phyloP scores from a whole-genome alignment of 805 yeast species.

The Sporopachydermia lactativora region DNA sequence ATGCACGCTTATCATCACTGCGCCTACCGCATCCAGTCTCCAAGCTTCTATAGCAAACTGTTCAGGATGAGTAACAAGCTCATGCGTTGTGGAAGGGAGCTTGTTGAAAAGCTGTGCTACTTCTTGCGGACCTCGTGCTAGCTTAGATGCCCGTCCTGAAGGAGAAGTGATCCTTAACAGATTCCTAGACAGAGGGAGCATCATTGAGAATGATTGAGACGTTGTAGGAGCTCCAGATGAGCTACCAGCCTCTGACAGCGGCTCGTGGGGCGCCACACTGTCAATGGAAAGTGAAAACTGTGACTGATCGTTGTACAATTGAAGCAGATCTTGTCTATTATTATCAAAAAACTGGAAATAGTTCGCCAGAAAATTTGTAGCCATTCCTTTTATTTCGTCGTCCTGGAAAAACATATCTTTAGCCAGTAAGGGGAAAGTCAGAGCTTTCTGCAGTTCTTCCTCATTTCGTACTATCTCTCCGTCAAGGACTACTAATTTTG shows the following conservation, averaged over 20 bases:
- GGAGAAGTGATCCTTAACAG: constrained; percentile 43
- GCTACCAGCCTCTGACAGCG: constrained; percentile 8
- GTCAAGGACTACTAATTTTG: constrained; percentile 67
- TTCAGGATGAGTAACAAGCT: constrained; percentile 44
- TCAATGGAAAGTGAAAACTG: constrained; percentile 76
- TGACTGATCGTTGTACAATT: constrained; percentile 68
- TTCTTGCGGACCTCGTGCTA: constrained; percentile 55
- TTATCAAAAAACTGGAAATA: constrained; percentile 74
- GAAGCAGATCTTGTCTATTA: constrained; percentile 53
- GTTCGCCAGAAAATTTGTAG: constrained; percentile 67
- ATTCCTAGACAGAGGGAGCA: constrained; percentile 53
- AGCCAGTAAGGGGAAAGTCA: constrained; percentile 38
- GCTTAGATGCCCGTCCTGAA: constrained; percentile 34
- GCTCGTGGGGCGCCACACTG: constrained; percentile 44
- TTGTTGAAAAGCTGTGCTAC: constrained; percentile 47
- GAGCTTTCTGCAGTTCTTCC: constrained; percentile 34
- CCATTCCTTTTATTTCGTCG: constrained; percentile 48
- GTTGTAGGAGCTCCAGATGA: constrained; percentile 8
- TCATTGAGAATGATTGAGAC: constrained; percentile 2
- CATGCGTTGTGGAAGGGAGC: constrained; percentile 72
- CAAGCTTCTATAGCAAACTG: constrained; percentile 67
- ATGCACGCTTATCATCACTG: constrained; percentile 67
- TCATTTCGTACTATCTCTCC: constrained; percentile 71
- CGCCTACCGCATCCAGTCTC: constrained; percentile 56
- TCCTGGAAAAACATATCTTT: constrained; percentile 74